Conservation (phyloP, 768 basidiomycete genomes). For the Lactifluus rugatus region DNA sequence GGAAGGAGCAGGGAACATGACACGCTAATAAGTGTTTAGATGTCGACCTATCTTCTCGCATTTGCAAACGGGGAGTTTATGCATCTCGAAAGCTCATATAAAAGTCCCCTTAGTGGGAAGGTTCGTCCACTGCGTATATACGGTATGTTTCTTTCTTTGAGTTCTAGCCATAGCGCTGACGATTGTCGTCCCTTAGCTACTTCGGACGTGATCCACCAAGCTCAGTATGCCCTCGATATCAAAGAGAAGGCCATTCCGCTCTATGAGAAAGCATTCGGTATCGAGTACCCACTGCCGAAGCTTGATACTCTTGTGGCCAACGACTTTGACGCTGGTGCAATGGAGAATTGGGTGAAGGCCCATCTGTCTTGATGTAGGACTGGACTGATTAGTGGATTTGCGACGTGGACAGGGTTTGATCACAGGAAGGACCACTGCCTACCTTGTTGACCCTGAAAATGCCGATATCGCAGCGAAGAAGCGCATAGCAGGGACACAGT, state of each 20-base stretch:
- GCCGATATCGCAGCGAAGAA: constrained; percentile 68
- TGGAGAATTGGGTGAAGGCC: constrained; percentile 75
- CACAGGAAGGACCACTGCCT: constrained; percentile 75
- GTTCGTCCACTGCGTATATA: constrained; percentile 79
- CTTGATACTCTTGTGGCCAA: constrained; percentile 85
- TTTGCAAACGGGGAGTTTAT: constrained; percentile 76
- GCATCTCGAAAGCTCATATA: constrained; percentile 64
- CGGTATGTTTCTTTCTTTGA: constrained; percentile 30
- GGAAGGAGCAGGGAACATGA: background rate
- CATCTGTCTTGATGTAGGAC: background rate
- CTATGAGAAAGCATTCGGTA: constrained; percentile 90
- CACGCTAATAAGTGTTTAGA: constrained; percentile 26
- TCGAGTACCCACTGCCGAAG: constrained; percentile 89
- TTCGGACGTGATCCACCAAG: constrained; percentile 71
- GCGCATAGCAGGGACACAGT: constrained; percentile 64
- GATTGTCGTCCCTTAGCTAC: constrained; percentile 43
- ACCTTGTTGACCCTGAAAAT: constrained; percentile 69
- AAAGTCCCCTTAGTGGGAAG: constrained; percentile 70
- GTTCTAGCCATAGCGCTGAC: background rate
- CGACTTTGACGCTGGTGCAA: constrained; percentile 84
- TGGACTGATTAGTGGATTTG: background rate
- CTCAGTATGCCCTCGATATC: constrained; percentile 80
- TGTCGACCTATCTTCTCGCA: constrained; percentile 87
- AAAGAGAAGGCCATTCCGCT: constrained; percentile 72
- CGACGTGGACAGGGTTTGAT: constrained; percentile 52